Evolutionary conservation across 345 rosid species (phyloP), one percentile per base, ranked within the genome.

Genomic region (Lepidium didymum): DNA sequence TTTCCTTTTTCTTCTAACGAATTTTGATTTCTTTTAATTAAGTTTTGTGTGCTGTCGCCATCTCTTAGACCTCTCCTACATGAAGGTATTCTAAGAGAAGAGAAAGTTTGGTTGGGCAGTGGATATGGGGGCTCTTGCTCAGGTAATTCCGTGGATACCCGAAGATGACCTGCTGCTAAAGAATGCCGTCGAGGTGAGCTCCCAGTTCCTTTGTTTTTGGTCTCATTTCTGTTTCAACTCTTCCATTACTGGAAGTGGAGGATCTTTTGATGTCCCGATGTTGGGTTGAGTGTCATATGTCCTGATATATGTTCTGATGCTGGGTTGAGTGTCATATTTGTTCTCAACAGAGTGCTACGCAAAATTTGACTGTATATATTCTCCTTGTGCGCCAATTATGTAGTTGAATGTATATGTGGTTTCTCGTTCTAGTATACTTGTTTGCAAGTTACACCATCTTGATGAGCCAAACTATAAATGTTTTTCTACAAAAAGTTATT

Each of bases 181-280:
- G 79, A 86, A 86, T 67, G 85, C 95, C 7, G 76, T 90, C n/a
- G 97, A 88, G 95, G 97, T 90, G 67, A 55, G 7, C 14, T 46
- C 33, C 10, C 16, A 15, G 44, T 40, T 72, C 64, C 18, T n/a
- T 68, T 47, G 11, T 40, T 3, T 29, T 49, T 35, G 16, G 27
- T 36, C 37, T 10, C 43, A 31, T 52, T 50, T 49, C 36, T 19
- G 29, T 67, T 43, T 65, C 41, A 19, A 3, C 34, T 52, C 34
- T 36, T 51, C 52, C 15, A 27, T 62, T 63, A 25, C 10, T 5
- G 25, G 34, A 13, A 50, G 10, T 51, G 35, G 31, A 59, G 7
- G 16, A 31, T 42, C 9, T 12, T 23, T 33, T 23, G 5, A 35
- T 56, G 64, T 56, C 45, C 43, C 15, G 12, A 15, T 55, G 34